phyloP scores from a whole-genome alignment of 805 yeast species.

The Lachancea sp. region DNA sequence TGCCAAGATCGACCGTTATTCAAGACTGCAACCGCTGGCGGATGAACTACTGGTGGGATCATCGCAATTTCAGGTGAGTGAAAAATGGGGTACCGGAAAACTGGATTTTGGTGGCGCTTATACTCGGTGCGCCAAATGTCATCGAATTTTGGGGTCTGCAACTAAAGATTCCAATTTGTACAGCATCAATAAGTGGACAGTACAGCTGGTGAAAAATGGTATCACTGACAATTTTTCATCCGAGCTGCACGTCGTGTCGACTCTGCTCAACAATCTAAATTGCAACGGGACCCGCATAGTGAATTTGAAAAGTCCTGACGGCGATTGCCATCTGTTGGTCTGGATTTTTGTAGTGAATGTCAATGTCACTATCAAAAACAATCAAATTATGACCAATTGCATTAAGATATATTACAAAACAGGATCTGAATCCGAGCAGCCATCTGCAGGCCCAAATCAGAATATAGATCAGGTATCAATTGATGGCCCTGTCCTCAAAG shows the following conservation, averaged over 20 bases:
- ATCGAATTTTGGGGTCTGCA: slow-evolving; percentile 15
- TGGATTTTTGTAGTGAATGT: slow-evolving; percentile 29
- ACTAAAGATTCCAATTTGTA: slow-evolving; percentile 14
- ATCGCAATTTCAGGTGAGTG: slow-evolving; percentile 16
- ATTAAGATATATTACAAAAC: slow-evolving; percentile 22
- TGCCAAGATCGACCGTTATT: slow-evolving; percentile 13
- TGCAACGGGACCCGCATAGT: slow-evolving; percentile 23
- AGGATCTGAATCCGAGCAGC: background rate
- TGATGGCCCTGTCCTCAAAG: slow-evolving; percentile 12
- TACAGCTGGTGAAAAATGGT: slow-evolving; percentile 9
- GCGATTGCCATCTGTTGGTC: slow-evolving; percentile 9
- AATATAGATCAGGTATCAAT: slow-evolving; percentile 19
- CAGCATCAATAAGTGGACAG: slow-evolving; percentile 26
- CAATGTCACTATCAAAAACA: slow-evolving; percentile 13
- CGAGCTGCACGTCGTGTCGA: slow-evolving; percentile 18
- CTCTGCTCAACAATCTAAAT: slow-evolving; percentile 17
- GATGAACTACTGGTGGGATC: slow-evolving; percentile 26
- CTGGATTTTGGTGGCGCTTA: background rate
- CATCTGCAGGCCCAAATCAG: slow-evolving; percentile 4
- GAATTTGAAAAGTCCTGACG: slow-evolving; percentile 11
- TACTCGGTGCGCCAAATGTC: slow-evolving; percentile 18
- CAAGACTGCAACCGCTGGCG: slow-evolving; percentile 20
- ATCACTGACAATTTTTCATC: slow-evolving; percentile 13
- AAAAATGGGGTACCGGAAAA: slow-evolving; percentile 11
- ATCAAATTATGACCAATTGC: slow-evolving; percentile 11